phyloP scores from a whole-genome alignment of 2,329 filamentous ascomycete genomes.

The Lachnellula willkommii region DNA sequence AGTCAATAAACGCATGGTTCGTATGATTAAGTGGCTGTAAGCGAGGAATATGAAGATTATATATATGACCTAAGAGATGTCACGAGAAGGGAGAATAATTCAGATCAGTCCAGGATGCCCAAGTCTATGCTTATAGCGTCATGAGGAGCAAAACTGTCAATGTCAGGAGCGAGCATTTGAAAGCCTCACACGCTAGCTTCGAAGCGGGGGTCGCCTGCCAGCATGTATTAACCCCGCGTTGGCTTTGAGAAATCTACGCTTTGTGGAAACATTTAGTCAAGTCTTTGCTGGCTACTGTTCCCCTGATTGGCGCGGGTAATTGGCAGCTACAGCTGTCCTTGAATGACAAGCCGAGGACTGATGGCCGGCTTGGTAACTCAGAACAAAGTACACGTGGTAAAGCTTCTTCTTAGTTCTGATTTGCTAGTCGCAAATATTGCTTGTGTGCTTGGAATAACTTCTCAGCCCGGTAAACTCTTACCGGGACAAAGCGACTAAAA shows the following conservation, averaged over 20 bases:
- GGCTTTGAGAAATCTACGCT: background rate
- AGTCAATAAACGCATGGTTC: constrained; percentile 1
- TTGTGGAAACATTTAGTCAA: background rate
- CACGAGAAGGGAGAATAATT: too few relatives aligned
- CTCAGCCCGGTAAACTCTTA: too few relatives aligned
- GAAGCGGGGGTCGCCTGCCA: background rate
- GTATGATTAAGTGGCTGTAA: background rate
- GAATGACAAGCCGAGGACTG: background rate
- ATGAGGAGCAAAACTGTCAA: background rate
- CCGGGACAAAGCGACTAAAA: background rate
- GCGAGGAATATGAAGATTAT: background rate
- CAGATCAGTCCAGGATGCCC: too few relatives aligned
- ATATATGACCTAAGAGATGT: background rate
- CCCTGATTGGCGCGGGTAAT: background rate
- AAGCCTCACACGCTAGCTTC: background rate
- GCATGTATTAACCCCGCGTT: background rate
- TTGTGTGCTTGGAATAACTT: too few relatives aligned
- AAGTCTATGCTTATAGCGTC: background rate
- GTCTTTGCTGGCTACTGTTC: background rate
- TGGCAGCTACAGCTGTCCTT: background rate
- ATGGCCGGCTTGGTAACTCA: background rate
- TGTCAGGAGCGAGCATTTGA: background rate
- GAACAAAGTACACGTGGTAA: background rate
- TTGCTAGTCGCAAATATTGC: too few relatives aligned
- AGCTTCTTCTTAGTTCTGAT: background rate